phyloP scores from a whole-genome alignment of 495 filamentous ascomycete species.

The Mycothermus thermophilus region DNA sequence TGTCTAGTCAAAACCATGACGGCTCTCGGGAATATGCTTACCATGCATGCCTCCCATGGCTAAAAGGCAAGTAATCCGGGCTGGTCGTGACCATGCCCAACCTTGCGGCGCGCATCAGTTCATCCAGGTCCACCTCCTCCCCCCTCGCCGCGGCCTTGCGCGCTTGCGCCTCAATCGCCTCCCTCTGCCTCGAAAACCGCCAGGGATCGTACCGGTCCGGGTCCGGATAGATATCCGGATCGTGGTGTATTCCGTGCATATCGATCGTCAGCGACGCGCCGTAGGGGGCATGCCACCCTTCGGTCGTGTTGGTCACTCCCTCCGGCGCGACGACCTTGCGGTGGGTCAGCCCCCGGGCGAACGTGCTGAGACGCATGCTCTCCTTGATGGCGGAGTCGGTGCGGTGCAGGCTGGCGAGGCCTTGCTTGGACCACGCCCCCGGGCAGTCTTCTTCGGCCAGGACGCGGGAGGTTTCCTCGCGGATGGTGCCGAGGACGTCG shows the following conservation, averaged over 20 bases:
- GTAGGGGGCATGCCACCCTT: conserved; percentile 22
- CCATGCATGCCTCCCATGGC: conserved; percentile 27
- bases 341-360: conserved; percentile 18
- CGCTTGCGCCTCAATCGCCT: conserved; percentile 22
- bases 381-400: conserved; percentile 26
- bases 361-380: conserved; percentile 21
- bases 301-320: conserved; percentile 19
- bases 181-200: conserved; percentile 17
- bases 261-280: conserved; percentile 21
- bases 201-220: conserved; percentile 20
- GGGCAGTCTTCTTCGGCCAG: conserved; percentile 16
- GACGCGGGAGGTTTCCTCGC: conserved; percentile 22
- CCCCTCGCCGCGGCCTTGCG: conserved; percentile 3
- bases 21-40: conserved; percentile 6
- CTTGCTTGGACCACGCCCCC: conserved; percentile 28
- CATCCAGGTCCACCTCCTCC: conserved; percentile 10
- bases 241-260: conserved; percentile 18
- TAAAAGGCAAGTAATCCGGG: conserved; percentile 20
- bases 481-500: conserved; percentile 18
- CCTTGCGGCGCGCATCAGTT: conserved; percentile 14
- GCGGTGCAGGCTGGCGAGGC: conserved; percentile 16
- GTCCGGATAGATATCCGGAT: conserved; percentile 19
- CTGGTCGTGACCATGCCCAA: conserved; percentile 27
- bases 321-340: conserved; percentile 22
- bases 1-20: neutral